These are phyloP conservation scores for Tuber melanosporum DNA, from an alignment of 495 filamentous ascomycete species.

Conservation along the genomic window DNA sequence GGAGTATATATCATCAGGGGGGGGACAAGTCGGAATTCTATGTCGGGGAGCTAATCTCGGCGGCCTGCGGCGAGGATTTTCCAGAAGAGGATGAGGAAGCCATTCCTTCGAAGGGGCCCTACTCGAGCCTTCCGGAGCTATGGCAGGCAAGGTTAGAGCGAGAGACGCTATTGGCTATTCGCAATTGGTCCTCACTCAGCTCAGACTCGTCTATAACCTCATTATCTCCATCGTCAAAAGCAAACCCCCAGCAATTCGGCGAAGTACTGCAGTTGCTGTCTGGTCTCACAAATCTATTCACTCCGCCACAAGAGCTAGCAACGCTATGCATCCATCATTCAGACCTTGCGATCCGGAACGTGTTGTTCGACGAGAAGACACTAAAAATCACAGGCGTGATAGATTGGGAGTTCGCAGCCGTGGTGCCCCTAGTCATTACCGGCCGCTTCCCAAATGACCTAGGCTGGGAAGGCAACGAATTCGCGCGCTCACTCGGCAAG, in stretches of 20 bases:
- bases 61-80: conserved; percentile 29
- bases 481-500: conserved; percentile 39
- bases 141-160: conserved; percentile 39
- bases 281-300: conserved; percentile 35
- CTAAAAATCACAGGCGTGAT: conserved; percentile 42
- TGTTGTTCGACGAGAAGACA: conserved; percentile 41
- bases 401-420: conserved; percentile 42
- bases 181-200: conserved; percentile 36
- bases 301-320: conserved; percentile 36
- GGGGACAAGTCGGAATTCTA: conserved; percentile 30
- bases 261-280: conserved; percentile 37
- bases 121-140: conserved; percentile 33
- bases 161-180: conserved; percentile 37
- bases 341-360: conserved; percentile 40
- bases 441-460: conserved; percentile 41
- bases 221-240: conserved; percentile 31
- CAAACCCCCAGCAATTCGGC: conserved; percentile 40
- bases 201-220: conserved; percentile 36
- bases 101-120: conserved; percentile 35
- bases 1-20: conserved; percentile 37
- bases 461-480: conserved; percentile 41
- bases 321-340: conserved; percentile 42
- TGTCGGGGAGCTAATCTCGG: conserved; percentile 39
- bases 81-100: conserved; percentile 11
- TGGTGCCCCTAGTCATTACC: conserved; percentile 38